Base-by-base conservation (phyloP, 805 yeast genomes). In the Saturnispora halmiae region DNA sequence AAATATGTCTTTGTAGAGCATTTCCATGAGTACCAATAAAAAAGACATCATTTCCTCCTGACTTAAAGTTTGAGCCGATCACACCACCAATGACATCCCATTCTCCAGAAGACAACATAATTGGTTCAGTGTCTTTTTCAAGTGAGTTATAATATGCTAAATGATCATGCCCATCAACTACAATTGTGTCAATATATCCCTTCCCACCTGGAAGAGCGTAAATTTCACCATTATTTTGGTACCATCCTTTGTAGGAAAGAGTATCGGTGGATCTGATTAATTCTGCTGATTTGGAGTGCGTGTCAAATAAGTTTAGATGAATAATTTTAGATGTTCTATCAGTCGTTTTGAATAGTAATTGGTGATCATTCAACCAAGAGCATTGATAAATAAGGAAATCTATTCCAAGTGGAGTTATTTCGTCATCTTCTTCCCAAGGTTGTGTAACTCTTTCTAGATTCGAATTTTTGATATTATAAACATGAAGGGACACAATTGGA, bases 161-260 rank as follows among this genome's bases (percentile, higher is more conserved):
- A 54, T 82, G 92, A 46, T 72, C 74, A 55, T 59, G 79, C 0
- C 82, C 79, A 9, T 53, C 65, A 26, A 65, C 67, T 14, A 71
- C 75, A 11, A 76, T 67, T 3, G 75, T 60, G 54, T 82, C 92
- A 38, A 82, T 65, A 51, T 77, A 83, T 0, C 90, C 90, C 25
- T 39, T 31, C 24, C 51, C 52, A 5, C 56, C 59, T 6, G 75
- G 73, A 3, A 72, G 53, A 1, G 61, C 57, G 15, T 54, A 42
- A 11, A 71, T 57, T 9, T 58, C 68, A 29, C 62, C 63, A 37
- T 54, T 55, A 34, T 66, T 60, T 18, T 59, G 48, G 59, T 69
- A 79, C 87, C 71, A 81, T 34, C 72, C 85, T 43, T 52, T 62
- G 48, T 63, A 78, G 2, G 57, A 64, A 2, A 52, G 53, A 0